These are phyloP conservation scores for Fraxinus pennsylvanica DNA, from an alignment of 257 asterid species.

Conservation along the genomic window DNA sequence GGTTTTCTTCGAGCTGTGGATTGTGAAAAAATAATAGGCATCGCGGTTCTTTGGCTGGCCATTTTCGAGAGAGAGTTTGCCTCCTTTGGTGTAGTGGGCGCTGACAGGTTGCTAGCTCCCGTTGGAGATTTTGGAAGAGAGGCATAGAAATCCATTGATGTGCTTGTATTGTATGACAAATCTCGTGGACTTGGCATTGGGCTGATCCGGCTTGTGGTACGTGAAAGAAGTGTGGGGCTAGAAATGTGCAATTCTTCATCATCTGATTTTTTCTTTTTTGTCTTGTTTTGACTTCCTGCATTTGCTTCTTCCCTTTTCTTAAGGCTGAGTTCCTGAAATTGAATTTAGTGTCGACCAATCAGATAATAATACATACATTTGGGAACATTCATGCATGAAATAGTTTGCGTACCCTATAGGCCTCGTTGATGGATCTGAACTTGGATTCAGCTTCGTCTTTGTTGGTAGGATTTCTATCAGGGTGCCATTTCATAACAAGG, in stretches of 20 bases:
- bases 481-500: conserved; percentile 80
- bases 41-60: conserved; percentile 32
- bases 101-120: conserved; percentile 43
- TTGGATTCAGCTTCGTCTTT: conserved; percentile 65
- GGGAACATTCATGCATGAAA: neutral
- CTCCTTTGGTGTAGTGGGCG: conserved; percentile 48
- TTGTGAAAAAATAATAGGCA: conserved; percentile 49
- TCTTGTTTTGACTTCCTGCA: conserved; percentile 27
- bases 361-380: neutral
- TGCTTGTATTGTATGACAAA: neutral
- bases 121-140: conserved; percentile 33
- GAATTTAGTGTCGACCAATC: neutral
- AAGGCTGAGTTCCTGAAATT: conserved; percentile 61
- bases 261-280: conserved; percentile 22
- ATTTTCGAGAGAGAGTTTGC: conserved; percentile 21
- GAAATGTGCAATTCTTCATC: conserved; percentile 59
- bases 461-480: conserved; percentile 67
- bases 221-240: conserved; percentile 59
- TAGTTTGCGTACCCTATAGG: conserved; percentile 49
- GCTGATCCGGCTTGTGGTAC: conserved; percentile 41
- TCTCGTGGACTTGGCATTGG: too few relatives aligned
- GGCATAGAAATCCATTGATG: conserved; percentile 33
- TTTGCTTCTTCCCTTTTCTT: conserved; percentile 59
- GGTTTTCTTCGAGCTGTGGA: conserved; percentile 42
- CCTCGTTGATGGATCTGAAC: conserved; percentile 72